These are phyloP conservation scores for Barnettozyma wickerhamii DNA, from an alignment of 805 yeast genomes.

Conservation along the genomic window DNA sequence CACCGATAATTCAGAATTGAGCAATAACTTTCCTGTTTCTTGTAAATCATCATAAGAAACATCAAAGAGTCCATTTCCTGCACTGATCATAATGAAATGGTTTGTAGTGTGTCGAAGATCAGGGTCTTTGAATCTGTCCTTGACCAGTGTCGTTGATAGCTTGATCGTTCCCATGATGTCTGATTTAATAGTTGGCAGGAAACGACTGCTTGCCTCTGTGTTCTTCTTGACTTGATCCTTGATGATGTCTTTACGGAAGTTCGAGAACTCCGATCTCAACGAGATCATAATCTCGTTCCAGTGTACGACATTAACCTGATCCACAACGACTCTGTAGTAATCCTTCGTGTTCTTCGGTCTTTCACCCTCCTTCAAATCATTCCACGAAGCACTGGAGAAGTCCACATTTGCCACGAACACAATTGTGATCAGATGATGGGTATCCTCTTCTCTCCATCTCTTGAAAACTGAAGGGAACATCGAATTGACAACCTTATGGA, in stretches of 20 bases:
- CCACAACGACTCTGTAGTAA: conserved; percentile 90
- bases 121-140: conserved; percentile 75
- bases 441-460: conserved; percentile 80
- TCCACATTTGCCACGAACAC: conserved; percentile 82
- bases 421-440: conserved; percentile 89
- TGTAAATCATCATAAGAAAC: conserved; percentile 77
- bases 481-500: conserved; percentile 89
- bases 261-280: conserved; percentile 77
- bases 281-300: conserved; percentile 94
- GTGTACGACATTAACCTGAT: conserved; percentile 80
- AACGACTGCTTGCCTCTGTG: conserved; percentile 37
- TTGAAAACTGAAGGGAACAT: conserved; percentile 84
- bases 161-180: conserved; percentile 85
- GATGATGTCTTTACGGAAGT: conserved; percentile 71
- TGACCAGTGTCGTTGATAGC: conserved; percentile 71
- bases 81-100: conserved; percentile 83
- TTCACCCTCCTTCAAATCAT: conserved; percentile 65
- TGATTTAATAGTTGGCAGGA: conserved; percentile 86
- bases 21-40: conserved; percentile 69
- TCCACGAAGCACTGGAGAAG: conserved; percentile 43
- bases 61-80: conserved; percentile 92
- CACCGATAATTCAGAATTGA: conserved; percentile 77
- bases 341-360: conserved; percentile 64
- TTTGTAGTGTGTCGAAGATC: conserved; percentile 87
- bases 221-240: conserved; percentile 34